Conservation (phyloP, 805 yeast genomes). For the Lachancea meyersii region DNA sequence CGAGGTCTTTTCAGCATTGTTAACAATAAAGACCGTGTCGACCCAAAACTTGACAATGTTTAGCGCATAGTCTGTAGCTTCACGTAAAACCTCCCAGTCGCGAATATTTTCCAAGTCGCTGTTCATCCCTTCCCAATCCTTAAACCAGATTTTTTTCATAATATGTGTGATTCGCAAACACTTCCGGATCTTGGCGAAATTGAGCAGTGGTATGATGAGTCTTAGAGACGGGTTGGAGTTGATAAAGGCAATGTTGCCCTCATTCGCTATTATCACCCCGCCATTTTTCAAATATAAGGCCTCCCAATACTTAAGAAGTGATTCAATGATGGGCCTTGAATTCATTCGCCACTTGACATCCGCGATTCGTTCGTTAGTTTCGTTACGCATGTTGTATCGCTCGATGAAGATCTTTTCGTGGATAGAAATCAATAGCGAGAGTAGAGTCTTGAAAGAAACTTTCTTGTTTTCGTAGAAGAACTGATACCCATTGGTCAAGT, state of each 20-base stretch:
- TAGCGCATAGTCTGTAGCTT: conserved; percentile 51
- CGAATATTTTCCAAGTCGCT: conserved; percentile 40
- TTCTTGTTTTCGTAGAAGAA: conserved; percentile 29
- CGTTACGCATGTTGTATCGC: conserved; percentile 35
- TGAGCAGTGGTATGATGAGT: conserved; percentile 58
- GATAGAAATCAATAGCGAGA: conserved; percentile 55
- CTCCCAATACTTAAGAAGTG: conserved; percentile 64
- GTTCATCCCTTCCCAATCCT: conserved; percentile 68
- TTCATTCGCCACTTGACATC: conserved; percentile 62
- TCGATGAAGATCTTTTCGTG: conserved; percentile 61
- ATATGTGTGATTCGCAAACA: conserved; percentile 58
- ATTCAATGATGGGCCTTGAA: conserved; percentile 51
- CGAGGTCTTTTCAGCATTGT: conserved; percentile 60
- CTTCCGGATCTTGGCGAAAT: conserved; percentile 61
- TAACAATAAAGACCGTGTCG: conserved; percentile 57
- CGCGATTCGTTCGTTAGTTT: conserved; percentile 38
- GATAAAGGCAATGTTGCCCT: conserved; percentile 33
- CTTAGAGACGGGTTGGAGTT: conserved; percentile 54
- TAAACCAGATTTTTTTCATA: conserved; percentile 51
- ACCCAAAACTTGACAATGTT: conserved; percentile 65
- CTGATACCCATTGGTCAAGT: conserved; percentile 38
- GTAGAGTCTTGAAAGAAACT: conserved; percentile 37
- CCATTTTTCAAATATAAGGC: conserved; percentile 52
- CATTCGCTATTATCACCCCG: conserved; percentile 52
- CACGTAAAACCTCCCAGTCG: conserved; percentile 60